These are phyloP conservation scores for Colletotrichum sublineola DNA, from an alignment of 2,329 filamentous ascomycete species.

Conservation along the genomic window DNA sequence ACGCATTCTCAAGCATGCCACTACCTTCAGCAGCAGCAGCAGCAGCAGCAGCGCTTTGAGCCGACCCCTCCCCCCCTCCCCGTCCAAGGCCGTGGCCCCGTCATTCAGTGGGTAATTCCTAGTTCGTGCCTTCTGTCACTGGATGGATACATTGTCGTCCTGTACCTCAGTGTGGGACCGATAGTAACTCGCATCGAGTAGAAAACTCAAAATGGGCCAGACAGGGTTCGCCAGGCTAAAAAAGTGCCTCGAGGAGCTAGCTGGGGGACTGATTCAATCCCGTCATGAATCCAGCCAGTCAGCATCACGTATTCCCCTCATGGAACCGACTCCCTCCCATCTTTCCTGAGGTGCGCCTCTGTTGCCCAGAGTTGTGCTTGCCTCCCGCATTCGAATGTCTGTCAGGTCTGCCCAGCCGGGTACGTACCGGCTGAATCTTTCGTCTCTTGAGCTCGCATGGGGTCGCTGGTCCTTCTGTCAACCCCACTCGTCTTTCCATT, in stretches of 20 bases:
- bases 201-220: conserved; percentile 41
- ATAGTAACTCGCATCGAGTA: conserved; percentile 21
- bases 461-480: conserved; percentile 9
- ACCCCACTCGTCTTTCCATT: background rate
- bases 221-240: conserved; percentile 31
- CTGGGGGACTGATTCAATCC: conserved; percentile 40
- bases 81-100: conserved; percentile 21
- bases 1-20: conserved; percentile 21
- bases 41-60: conserved; percentile 22
- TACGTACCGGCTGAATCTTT: conserved; percentile 12
- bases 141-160: conserved; percentile 22
- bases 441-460: background rate
- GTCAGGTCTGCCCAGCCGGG: conserved; percentile 11
- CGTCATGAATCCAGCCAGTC: conserved; percentile 23
- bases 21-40: conserved; percentile 5
- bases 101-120: conserved; percentile 14
- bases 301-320: conserved; percentile 1
- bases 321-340: conserved; percentile 29
- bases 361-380: background rate
- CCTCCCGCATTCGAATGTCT: conserved; percentile 22
- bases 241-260: conserved; percentile 18
- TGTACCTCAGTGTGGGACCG: conserved; percentile 4
- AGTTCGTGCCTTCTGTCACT: conserved; percentile 6
- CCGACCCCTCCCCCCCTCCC: background rate
- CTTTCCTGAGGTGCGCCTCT: conserved; percentile 16